phyloP scores from a whole-genome alignment of 805 yeast genomes.

The Lipomyces orientalis region DNA sequence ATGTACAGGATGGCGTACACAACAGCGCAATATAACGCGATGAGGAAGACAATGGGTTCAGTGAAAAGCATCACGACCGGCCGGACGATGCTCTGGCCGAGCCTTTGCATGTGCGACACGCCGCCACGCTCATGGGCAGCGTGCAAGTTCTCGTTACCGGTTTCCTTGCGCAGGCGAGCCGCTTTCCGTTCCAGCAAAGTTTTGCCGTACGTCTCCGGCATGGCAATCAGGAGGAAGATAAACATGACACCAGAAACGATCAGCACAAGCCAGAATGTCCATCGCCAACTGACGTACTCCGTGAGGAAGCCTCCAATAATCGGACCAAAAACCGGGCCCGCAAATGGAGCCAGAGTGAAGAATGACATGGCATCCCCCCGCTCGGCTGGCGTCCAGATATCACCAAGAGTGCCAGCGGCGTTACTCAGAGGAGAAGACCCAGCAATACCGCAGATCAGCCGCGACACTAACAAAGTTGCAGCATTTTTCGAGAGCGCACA shows the following conservation, averaged over 20 bases:
- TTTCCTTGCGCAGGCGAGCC: slow-evolving; percentile 52
- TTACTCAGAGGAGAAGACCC: slow-evolving; percentile 66
- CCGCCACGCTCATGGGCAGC: slow-evolving; percentile 57
- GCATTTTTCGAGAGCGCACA: slow-evolving; percentile 57
- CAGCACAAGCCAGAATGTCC: slow-evolving; percentile 64
- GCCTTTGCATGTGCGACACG: slow-evolving; percentile 22
- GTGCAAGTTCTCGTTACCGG: slow-evolving; percentile 62
- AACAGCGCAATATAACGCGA: slow-evolving; percentile 68
- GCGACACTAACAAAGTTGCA: slow-evolving; percentile 55
- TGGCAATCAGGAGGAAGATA: slow-evolving; percentile 51
- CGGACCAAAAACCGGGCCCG: slow-evolving; percentile 57
- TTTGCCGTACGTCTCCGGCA: slow-evolving; percentile 65
- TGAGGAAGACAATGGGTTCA: slow-evolving; percentile 67
- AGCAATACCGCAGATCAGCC: slow-evolving; percentile 64
- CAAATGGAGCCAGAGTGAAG: slow-evolving; percentile 62
- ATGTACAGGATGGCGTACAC: slow-evolving; percentile 69
- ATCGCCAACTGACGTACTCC: slow-evolving; percentile 58
- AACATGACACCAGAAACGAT: slow-evolving; percentile 60
- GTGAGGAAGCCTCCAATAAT: slow-evolving; percentile 59
- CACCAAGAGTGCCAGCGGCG: slow-evolving; percentile 64
- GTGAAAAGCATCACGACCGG: slow-evolving; percentile 59
- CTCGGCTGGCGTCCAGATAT: slow-evolving; percentile 56
- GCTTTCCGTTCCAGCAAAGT: slow-evolving; percentile 57
- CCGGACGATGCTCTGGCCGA: slow-evolving; percentile 53
- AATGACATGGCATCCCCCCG: slow-evolving; percentile 62